Base-by-base conservation (phyloP, 2,329 filamentous ascomycete species). In the Venturia pyrina region DNA sequence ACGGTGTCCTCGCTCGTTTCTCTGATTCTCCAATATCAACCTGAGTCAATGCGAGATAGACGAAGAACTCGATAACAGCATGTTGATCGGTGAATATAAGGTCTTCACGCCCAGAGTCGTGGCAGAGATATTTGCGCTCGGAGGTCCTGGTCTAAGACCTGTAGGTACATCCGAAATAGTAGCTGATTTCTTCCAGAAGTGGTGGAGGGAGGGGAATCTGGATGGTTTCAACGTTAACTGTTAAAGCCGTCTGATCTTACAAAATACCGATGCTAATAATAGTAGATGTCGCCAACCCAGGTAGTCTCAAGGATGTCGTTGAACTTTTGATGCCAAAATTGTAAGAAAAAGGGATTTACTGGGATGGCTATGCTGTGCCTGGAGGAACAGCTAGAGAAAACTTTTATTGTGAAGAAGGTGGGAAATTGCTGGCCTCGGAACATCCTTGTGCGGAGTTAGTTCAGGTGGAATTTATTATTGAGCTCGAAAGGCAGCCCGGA, bases 11-110 rank as follows among this genome's bases (percentile, higher is more conserved):
- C 1, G 84, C 84, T 0, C 74, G 85, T 0, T 82, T 85, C 68
- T 81, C 79, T 48, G 83, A 83, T 1, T 85, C 82, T 81, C 85
- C 83, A 85, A 85, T 0, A 85, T 87, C 66, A 84, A 87, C 69
- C 76, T 87, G n/a, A 83, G 81, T 5, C 79, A 79, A 69, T 79
- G 87, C 50, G 83, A 84, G 0, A 70, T 86, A 0, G 85, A 87
- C 67, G 82, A 87, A 68, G 83, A 85, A 68, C 81, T 80, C 15
- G 43, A 70, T 74, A 63, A 43, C 21, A 28, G 28, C 32, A 50
- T 24, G 46, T 8, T 41, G 73, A n/a, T 71, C 71, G 7, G 68
- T 70, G 28, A 70, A 72, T 0, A 72, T 19, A 50, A 50, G 21
- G 46, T 50, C 24, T 50, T 50, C 13, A 50, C 46, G 3, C 46